phyloP scores from a whole-genome alignment of 768 basidiomycete genomes.

The Suillus decipiens region DNA sequence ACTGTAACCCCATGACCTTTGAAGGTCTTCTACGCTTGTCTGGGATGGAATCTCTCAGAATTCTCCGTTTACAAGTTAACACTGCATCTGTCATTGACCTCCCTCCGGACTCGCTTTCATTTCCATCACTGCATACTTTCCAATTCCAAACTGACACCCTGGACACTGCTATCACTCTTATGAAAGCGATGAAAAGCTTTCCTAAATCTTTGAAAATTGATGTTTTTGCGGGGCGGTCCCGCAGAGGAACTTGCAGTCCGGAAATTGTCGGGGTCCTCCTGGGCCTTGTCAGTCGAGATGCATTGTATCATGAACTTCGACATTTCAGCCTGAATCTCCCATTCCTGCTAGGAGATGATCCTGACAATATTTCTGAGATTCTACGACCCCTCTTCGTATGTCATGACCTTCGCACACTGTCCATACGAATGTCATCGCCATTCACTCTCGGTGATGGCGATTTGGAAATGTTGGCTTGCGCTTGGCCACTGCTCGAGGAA shows the following conservation, averaged over 20 bases:
- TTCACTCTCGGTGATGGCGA: slow-evolving; percentile 2
- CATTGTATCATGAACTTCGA: background rate
- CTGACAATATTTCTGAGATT: background rate
- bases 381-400: slow-evolving; percentile 3
- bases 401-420: background rate
- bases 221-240: background rate
- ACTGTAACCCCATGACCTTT: background rate
- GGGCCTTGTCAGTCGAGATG: background rate
- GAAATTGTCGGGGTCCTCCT: background rate
- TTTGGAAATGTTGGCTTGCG: background rate
- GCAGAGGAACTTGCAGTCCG: slow-evolving; percentile 1
- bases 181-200: background rate
- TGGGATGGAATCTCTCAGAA: background rate
- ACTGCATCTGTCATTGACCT: background rate
- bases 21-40: background rate
- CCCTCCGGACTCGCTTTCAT: background rate
- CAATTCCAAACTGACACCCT: slow-evolving; percentile 1
- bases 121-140: slow-evolving; percentile 2
- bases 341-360: background rate
- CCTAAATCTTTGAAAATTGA: slow-evolving; percentile 2
- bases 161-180: slow-evolving; percentile 1
- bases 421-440: slow-evolving; percentile 3
- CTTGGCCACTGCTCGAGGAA: slow-evolving; percentile 4
- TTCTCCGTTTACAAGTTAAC: background rate
- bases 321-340: slow-evolving; percentile 1